These are phyloP conservation scores for Tylopilus balloui DNA, from an alignment of 768 basidiomycete genomes.

Conservation along the genomic window DNA sequence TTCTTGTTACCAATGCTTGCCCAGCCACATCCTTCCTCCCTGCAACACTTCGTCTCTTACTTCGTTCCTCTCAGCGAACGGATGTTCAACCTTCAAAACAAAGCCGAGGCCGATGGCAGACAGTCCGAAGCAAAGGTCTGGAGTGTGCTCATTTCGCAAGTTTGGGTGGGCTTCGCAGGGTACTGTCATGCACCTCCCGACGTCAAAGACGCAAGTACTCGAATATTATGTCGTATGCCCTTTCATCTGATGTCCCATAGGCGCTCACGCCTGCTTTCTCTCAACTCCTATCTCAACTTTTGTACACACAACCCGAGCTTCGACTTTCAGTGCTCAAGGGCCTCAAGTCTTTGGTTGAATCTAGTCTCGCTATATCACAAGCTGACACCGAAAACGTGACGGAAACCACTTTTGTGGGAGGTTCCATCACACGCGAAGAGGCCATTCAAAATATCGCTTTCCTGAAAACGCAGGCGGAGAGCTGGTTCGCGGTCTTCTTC, in stretches of 20 bases:
- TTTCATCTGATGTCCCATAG: conserved; percentile 35
- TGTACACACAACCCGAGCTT: conserved; percentile 87
- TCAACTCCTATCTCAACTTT: conserved; percentile 84
- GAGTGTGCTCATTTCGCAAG: conserved; percentile 88
- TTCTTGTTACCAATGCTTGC: conserved; percentile 86
- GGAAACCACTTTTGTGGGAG: conserved; percentile 23
- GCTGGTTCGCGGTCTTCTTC: conserved; percentile 93
- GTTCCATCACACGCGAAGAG: conserved; percentile 48
- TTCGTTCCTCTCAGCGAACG: conserved; percentile 93
- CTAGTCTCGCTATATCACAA: conserved; percentile 54
- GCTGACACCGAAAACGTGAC: conserved; percentile 28
- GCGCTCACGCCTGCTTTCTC: conserved; percentile 74
- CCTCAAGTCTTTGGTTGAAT: conserved; percentile 77
- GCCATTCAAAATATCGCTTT: conserved; percentile 66
- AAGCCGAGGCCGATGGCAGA: conserved; percentile 66
- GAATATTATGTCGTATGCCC: not conserved
- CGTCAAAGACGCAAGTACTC: conserved; percentile 53
- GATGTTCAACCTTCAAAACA: conserved; percentile 85
- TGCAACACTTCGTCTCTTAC: conserved; percentile 81
- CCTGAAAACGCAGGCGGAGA: conserved; percentile 75
- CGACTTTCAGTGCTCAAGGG: conserved; percentile 79
- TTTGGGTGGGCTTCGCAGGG: conserved; percentile 88
- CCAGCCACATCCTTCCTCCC: conserved; percentile 73
- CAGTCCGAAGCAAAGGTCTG: conserved; percentile 91
- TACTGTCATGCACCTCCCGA: conserved; percentile 85